Base-by-base conservation (phyloP, 2,329 filamentous ascomycete species). In the Byssothecium circinans region DNA sequence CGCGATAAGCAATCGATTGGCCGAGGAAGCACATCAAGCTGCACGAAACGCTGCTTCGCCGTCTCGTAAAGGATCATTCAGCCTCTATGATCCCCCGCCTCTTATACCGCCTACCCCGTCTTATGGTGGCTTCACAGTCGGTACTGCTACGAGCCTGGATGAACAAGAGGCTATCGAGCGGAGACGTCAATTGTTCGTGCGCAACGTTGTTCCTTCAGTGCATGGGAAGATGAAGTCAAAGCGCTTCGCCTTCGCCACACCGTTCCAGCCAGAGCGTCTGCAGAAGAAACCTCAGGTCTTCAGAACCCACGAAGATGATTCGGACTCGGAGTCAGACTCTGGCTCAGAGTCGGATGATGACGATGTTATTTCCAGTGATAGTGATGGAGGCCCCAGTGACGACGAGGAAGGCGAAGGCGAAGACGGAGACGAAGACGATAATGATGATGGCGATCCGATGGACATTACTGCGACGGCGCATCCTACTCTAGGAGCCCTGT, bases 61-160 rank as follows among this genome's bases (percentile, higher is more conserved):
- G 6, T 32, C 29, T 12, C 29, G 29, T 14, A 32, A 12, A 14
- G 14, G 29, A 5, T 14, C 29, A 14, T 32, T 32, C 29, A 32
- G 29, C 7, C 30, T 27, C 8, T 2, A 37, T 17, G 49, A 56
- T 12, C 57, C 57, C 23, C 33, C 59, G 8, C 62, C 63, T 17
- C 55, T 67, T 4, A 66, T 67, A 40, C 61, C 63, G 18, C 43
- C 51, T 15, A 65, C 60, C 4, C 53, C 57, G 4, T 39, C 45
- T 12, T 48, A 53, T 34, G 14, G 25, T 1, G 49, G 20, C 12
- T 47, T 40, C 27, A 22, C 44, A 8, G 49, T 50, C 19, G 43
- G 53, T 43, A 41, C 47, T n/a, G 43, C 23, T 14, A 33, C 25
- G 6, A 52, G 60, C 22, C 20, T 56, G 30, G 40, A 32, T 8